phyloP scores from a whole-genome alignment of 371 early-diverging fungal species.

The Syncephalastrum racemosum region DNA sequence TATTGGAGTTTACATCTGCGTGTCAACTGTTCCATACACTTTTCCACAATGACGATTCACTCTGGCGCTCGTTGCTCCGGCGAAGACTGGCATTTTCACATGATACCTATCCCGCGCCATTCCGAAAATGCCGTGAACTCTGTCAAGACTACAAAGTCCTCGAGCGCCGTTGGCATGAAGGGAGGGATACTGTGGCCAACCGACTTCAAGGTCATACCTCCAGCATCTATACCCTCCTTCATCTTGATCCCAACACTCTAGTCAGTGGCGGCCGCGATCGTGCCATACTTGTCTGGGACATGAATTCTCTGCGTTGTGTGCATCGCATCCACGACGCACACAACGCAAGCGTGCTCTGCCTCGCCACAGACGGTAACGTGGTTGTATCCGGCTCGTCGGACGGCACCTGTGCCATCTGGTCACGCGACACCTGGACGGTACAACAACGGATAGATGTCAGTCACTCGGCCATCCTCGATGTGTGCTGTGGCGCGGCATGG shows the following conservation, averaged over 20 bases:
- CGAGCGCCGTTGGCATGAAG: constrained; percentile 31
- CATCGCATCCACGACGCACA: constrained; percentile 52
- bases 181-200: constrained; percentile 1
- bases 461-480: constrained; percentile 9
- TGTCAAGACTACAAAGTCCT: constrained; percentile 28
- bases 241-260: constrained; percentile 49
- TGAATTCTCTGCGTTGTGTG: constrained; percentile 18
- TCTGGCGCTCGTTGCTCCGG: constrained; percentile 20
- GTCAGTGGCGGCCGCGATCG: constrained; percentile 93
- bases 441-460: constrained; percentile 38
- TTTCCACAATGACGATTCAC: constrained; percentile 20
- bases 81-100: constrained; percentile 18
- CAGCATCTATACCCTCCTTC: constrained; percentile 91
- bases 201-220: constrained; percentile 22
- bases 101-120: constrained; percentile 2
- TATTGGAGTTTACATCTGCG: constrained; percentile 23
- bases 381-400: constrained; percentile 94
- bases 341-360: constrained; percentile 83
- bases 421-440: constrained; percentile 47
- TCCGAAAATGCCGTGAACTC: constrained; percentile 11
- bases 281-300: constrained; percentile 81
- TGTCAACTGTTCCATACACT: constrained; percentile 17
- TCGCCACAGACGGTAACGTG: constrained; percentile 67
- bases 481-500: background rate
- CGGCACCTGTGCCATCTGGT: constrained; percentile 87